Evolutionary conservation across 1,139 yeast genomes (phyloP).

Genomic region (Debaryomyces psychrophilus): DNA sequence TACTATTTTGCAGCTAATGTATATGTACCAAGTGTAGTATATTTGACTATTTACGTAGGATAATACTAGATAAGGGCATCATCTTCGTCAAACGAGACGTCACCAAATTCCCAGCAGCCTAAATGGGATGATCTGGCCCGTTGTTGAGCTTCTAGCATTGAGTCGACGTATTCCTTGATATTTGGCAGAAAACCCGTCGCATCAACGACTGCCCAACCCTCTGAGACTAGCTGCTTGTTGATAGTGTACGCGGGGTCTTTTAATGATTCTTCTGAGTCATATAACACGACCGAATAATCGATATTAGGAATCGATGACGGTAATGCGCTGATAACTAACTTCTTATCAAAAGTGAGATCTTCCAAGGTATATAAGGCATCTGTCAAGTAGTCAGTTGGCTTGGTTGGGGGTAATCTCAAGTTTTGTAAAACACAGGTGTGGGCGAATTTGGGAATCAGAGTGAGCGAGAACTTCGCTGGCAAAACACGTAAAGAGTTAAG

Average conservation of each 20-base stretch:
- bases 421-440: constrained; percentile 58
- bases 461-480: constrained; percentile 53
- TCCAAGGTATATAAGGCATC: constrained; percentile 63
- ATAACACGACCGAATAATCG: constrained; percentile 57
- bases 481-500: constrained; percentile 53
- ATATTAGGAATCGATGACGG: constrained; percentile 44
- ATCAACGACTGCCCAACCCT: constrained; percentile 69
- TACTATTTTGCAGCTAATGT: constrained; percentile 6
- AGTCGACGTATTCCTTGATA: constrained; percentile 40
- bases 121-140: constrained; percentile 55
- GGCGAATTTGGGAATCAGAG: constrained; percentile 57
- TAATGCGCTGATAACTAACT: constrained; percentile 60
- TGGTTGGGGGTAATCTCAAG: constrained; percentile 61
- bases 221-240: constrained; percentile 61
- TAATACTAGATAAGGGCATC: constrained; percentile 14
- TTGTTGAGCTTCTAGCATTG: constrained; percentile 45
- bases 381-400: constrained; percentile 59
- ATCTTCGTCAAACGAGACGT: constrained; percentile 65
- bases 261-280: constrained; percentile 61
- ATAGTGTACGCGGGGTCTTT: constrained; percentile 62
- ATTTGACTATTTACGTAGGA: constrained; percentile 2
- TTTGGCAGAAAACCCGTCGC: constrained; percentile 29
- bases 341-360: constrained; percentile 56
- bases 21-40: neutral
- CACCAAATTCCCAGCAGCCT: constrained; percentile 87